Percentiles rank a stretch among this genome's conserved stretches.
Conservation (phyloP, 1,284 basidiomycete species). For the Pterulicium gracile region DNA sequence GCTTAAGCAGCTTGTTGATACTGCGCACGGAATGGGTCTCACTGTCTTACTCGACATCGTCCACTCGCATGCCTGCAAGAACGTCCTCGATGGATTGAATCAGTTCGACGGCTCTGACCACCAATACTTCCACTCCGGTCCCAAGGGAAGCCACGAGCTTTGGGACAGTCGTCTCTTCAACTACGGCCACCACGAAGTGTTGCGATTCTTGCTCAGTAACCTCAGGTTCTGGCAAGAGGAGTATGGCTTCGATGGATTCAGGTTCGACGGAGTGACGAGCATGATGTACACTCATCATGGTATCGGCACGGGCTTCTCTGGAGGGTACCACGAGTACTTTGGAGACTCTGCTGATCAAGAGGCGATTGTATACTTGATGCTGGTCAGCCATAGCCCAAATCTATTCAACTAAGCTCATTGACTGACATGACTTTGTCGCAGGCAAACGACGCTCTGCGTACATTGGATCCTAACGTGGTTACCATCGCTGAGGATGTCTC, state of each 20-base stretch:
- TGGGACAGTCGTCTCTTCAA: slow-evolving; percentile 98
- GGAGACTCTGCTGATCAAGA: slow-evolving; percentile 79
- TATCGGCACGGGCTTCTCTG: slow-evolving; percentile 94
- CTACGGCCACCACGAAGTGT: slow-evolving; percentile 89
- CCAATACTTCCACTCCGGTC: slow-evolving; percentile 92
- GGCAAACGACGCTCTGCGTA: slow-evolving; percentile 89
- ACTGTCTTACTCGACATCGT: slow-evolving; percentile 94
- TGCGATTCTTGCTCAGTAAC: slow-evolving; percentile 92
- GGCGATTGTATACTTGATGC: slow-evolving; percentile 92
- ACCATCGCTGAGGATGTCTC: slow-evolving; percentile 98
- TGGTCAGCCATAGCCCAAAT: slow-evolving; percentile 49
- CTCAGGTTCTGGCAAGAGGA: slow-evolving; percentile 93
- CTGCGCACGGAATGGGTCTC: slow-evolving; percentile 87
- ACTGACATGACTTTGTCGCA: slow-evolving; percentile 22
- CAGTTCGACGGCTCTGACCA: slow-evolving; percentile 95
- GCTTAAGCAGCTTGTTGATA: slow-evolving; percentile 90
- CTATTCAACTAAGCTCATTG: neutral
- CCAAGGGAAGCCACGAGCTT: slow-evolving; percentile 84
- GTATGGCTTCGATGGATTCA: slow-evolving; percentile 93
- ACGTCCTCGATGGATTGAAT: slow-evolving; percentile 92
- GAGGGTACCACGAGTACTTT: slow-evolving; percentile 98
- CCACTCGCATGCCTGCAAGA: slow-evolving; percentile 98
- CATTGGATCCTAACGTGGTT: slow-evolving; percentile 69
- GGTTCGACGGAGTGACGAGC: slow-evolving; percentile 97
- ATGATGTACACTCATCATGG: slow-evolving; percentile 99